Base-by-base conservation (phyloP, 768 basidiomycete species). In the Agrocybe pediades region DNA sequence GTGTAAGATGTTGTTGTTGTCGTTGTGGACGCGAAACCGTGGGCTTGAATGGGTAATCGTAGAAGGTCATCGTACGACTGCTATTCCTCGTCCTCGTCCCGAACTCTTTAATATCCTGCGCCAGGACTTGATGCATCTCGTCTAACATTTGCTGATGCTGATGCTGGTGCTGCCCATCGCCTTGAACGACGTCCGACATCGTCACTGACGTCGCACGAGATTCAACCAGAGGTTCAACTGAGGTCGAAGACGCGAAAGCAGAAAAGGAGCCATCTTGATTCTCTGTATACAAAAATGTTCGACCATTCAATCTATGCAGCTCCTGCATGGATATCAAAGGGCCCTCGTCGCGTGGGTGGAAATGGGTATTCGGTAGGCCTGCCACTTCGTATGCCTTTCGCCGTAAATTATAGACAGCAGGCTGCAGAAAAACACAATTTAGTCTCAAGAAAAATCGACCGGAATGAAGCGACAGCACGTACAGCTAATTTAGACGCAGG, bases 231-330 rank as follows among this genome's bases (percentile, higher is more conserved):
- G 56, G 13, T 3, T 41, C 23, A 49, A 46, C 43, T 13, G 41
- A 21, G 36, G 39, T 53, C 45, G 63, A 42, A 30, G 52, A 41
- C 4, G 29, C 30, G 2, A 49, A 50, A 7, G 49, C 23, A 9
- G 54, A 55, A 1, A 53, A 24, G 27, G 41, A 44, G 13, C 30
- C 40, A 9, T 54, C 15, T 36, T 36, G 26, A 25, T 59, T 17
- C 30, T 65, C 64, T 30, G 55, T 29, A 56, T 62, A 36, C 41
- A 63, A 25, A 44, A 54, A 69, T 0, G 85, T 86, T 59, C 75
- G 79, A 2, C 85, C 85, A 20, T 77, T 78, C 39, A 85, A 65
- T 23, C 82, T 74, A 57, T 84, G 80, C 21, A 86, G 76, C 49
- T 86, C 84, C 1, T 70, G 55, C 63, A 62, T 19, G 63, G 63